Base-by-base conservation (phyloP, 106 monocot species). In the Acanthochlamys bracteata region DNA sequence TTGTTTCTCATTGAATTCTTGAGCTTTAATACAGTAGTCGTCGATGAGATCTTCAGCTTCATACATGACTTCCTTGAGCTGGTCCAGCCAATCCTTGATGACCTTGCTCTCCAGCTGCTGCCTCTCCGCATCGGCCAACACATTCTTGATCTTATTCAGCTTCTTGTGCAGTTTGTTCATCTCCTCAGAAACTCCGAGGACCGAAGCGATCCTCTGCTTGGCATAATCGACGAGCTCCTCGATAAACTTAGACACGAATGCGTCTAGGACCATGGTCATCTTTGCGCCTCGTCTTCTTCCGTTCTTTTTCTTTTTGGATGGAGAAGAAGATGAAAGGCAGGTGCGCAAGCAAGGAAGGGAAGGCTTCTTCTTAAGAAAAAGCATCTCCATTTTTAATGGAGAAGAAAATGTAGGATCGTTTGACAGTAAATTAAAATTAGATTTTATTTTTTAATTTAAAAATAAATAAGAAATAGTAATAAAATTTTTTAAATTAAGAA, bases 41-140 rank as follows among this genome's bases (percentile, higher is more conserved):
- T 79, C 73, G 1, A 79, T 73, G 62, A 73, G 43, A 7, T 69
- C 57, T n/a, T 79, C 73, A 0, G 73, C 73, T 11, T 79, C 78
- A 42, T 73, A 79, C 49, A 73, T 47, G 42, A 65, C 43, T 11
- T 59, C 68, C 42, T 39, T 61, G 57, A 79, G 58, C 33, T 64
- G 57, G 19, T 46, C 54, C 10, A 73, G 57, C 73, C 73, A 79
- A 62, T 3, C 6, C 2, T 41, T 62, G 61, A 62, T n/a, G 40
- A 41, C 11, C 16, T 20, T 2, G 17, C 42, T 41, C 3, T 39
- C 4, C 11, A 62, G 24, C 39, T 41, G 26, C 41, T 27, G 13
- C 7, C 20, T 17, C 41, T 62, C 61, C 4, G 61, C 61, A 62
- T 62, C 61, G n/a, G 16, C 16, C 9, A 62, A 17, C 4, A 41